A percentile compares a stretch with the other conserved stretches of the same genome.
Evolutionary conservation across 1,139 yeast genomes (phyloP).

Genomic region (Chernovozyma aurita): DNA sequence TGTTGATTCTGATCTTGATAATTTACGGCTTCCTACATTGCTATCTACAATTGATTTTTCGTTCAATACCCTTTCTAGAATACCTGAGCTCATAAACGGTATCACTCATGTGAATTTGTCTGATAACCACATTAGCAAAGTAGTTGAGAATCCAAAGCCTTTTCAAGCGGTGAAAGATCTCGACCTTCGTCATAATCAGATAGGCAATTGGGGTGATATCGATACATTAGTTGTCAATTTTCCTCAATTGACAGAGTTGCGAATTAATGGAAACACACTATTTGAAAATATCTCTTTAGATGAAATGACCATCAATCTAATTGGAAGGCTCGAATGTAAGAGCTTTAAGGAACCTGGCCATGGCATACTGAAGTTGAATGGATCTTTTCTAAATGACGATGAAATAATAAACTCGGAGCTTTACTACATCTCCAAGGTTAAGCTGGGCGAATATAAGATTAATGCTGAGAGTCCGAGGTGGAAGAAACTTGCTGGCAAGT

Average conservation of each 20-base stretch:
- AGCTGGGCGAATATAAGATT: conserved; percentile 22
- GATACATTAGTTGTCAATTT: conserved; percentile 36
- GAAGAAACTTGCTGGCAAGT: conserved; percentile 21
- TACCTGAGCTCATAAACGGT: conserved; percentile 22
- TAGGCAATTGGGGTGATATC: conserved; percentile 44
- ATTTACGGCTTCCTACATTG: background rate
- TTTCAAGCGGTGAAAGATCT: conserved; percentile 15
- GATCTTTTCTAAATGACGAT: conserved; percentile 39
- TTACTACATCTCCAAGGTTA: conserved; percentile 55
- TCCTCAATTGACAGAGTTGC: conserved; percentile 38
- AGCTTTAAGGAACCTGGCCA: conserved; percentile 5
- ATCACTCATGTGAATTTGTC: conserved; percentile 17
- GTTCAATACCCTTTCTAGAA: conserved; percentile 28
- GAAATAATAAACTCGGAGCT: conserved; percentile 65
- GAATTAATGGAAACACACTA: conserved; percentile 53
- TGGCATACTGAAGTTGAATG: conserved; percentile 47
- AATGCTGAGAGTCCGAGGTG: conserved; percentile 21
- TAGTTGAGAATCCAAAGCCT: background rate
- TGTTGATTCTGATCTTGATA: conserved; percentile 17
- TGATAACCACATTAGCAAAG: conserved; percentile 19
- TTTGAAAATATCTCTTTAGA: conserved; percentile 28
- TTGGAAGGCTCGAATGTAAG: conserved; percentile 44
- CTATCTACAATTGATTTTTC: conserved; percentile 41
- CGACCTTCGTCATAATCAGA: conserved; percentile 46
- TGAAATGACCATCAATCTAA: conserved; percentile 34